Conservation (phyloP, 208 protist genomes). For the Spironucleus salmonicida region DNA sequence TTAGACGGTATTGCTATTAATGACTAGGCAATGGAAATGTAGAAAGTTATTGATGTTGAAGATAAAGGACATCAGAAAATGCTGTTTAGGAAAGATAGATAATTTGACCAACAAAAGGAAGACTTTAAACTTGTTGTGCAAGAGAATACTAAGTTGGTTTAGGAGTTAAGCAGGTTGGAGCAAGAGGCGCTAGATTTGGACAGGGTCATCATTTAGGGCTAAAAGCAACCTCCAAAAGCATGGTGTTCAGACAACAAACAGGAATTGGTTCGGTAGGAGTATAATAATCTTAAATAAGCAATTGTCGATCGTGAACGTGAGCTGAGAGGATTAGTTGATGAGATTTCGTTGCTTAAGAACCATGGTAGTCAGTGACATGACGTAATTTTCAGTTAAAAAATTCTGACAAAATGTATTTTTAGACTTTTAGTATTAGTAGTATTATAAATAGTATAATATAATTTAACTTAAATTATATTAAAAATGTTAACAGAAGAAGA, state of each 20-base stretch:
- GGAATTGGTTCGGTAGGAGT: constrained; percentile 16
- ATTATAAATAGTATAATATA: too few relatives aligned
- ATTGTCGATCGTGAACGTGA: constrained; percentile 15
- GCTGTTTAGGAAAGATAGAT: neutral
- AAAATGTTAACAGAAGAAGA: too few relatives aligned
- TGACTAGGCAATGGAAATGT: neutral
- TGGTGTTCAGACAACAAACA: constrained; percentile 22
- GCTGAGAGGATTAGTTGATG: constrained; percentile 14
- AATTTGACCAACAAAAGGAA: neutral
- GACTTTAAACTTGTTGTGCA: neutral
- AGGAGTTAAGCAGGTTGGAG: neutral
- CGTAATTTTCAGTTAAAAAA: too few relatives aligned
- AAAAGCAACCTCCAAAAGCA: constrained; percentile 15
- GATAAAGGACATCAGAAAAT: neutral
- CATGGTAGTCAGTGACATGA: too few relatives aligned
- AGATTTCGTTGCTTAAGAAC: constrained; percentile 22
- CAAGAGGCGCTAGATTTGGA: neutral
- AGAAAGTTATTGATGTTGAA: neutral
- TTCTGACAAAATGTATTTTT: too few relatives aligned
- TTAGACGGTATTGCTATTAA: constrained; percentile 18
- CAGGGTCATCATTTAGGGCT: neutral
- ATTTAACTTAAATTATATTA: too few relatives aligned
- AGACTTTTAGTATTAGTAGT: too few relatives aligned
- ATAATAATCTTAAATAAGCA: constrained; percentile 18
- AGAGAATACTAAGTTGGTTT: constrained; percentile 7